A percentile compares a stretch with the other conserved stretches of the same genome.
These are phyloP conservation scores for Periconia digitata DNA, from an alignment of 2,329 filamentous ascomycete species.

Conservation along the genomic window DNA sequence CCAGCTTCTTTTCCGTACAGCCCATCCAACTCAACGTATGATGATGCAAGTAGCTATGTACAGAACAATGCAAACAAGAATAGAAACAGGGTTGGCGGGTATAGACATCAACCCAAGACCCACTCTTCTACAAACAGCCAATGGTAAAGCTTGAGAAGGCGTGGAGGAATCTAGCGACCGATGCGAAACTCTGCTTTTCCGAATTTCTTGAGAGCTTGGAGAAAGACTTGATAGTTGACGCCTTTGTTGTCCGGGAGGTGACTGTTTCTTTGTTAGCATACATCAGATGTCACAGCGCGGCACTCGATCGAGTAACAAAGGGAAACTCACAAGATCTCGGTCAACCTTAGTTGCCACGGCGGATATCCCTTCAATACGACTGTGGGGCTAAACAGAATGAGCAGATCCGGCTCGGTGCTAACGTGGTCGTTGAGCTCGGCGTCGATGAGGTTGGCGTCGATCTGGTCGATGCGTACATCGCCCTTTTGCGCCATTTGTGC, in stretches of 20 bases:
- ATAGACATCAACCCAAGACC: too few relatives aligned
- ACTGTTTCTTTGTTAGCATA: too few relatives aligned
- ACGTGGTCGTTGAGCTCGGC: conserved; percentile 78
- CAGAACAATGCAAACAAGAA: too few relatives aligned
- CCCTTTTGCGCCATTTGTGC: conserved; percentile 91
- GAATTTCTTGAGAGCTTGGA: conserved; percentile 80
- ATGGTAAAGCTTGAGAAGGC: not conserved
- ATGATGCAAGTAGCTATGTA: too few relatives aligned
- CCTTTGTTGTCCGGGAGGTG: conserved; percentile 70
- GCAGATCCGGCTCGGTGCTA: conserved; percentile 85
- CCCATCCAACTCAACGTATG: too few relatives aligned
- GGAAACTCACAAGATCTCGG: conserved; percentile 77
- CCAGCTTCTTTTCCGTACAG: too few relatives aligned
- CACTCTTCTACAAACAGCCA: too few relatives aligned
- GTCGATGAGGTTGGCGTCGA: conserved; percentile 83
- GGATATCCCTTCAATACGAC: conserved; percentile 89
- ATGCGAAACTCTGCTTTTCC: conserved; percentile 87
- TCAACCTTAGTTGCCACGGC: conserved; percentile 92
- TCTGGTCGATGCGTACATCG: conserved; percentile 79
- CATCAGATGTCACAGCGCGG: too few relatives aligned
- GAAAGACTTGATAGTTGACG: conserved; percentile 92
- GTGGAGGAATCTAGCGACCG: conserved; percentile 55
- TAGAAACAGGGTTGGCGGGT: too few relatives aligned
- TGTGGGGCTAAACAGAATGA: conserved; percentile 82
- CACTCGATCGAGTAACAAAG: not conserved